phyloP scores from a whole-genome alignment of 2,329 filamentous ascomycete genomes.

The Sclerotinia sclerotiorum region DNA sequence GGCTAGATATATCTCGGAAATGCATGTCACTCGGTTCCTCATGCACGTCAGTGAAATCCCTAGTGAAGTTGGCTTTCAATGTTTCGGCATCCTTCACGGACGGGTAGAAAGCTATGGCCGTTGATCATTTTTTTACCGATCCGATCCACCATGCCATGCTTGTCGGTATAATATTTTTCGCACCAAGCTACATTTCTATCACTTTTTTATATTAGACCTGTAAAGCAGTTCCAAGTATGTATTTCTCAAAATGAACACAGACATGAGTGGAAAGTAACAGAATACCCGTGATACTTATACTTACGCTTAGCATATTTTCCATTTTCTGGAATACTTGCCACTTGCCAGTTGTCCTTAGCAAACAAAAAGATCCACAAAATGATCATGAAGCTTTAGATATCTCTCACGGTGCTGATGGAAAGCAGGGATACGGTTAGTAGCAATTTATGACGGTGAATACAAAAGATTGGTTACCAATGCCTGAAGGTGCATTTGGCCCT shows the following conservation, averaged over 20 bases:
- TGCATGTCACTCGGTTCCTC: slow-evolving; percentile 6
- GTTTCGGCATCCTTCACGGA: slow-evolving; percentile 11
- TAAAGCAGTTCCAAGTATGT: neutral
- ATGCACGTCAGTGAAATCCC: neutral
- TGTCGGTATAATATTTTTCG: no score
- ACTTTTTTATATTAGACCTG: neutral
- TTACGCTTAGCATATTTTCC: neutral
- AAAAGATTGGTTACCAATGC: slow-evolving; percentile 7
- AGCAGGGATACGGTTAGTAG: slow-evolving; percentile 16
- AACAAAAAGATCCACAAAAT: slow-evolving; percentile 3
- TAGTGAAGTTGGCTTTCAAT: neutral
- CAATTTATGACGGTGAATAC: slow-evolving; percentile 1
- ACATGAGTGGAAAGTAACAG: neutral
- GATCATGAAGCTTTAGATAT: slow-evolving; percentile 4
- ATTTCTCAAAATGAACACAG: neutral
- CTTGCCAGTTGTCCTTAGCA: slow-evolving; percentile 18
- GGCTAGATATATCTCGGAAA: neutral
- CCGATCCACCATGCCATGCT: neutral
- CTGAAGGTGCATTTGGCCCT: slow-evolving; percentile 17
- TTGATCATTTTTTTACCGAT: neutral
- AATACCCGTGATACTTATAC: neutral
- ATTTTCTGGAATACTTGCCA: neutral
- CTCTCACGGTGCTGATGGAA: slow-evolving; percentile 4
- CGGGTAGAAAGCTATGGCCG: neutral
- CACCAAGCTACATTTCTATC: neutral